Evolutionary conservation across 441 rosid genomes (phyloP), one percentile per base, ranked within the genome.

Genomic region (Isatis lusitanica): DNA sequence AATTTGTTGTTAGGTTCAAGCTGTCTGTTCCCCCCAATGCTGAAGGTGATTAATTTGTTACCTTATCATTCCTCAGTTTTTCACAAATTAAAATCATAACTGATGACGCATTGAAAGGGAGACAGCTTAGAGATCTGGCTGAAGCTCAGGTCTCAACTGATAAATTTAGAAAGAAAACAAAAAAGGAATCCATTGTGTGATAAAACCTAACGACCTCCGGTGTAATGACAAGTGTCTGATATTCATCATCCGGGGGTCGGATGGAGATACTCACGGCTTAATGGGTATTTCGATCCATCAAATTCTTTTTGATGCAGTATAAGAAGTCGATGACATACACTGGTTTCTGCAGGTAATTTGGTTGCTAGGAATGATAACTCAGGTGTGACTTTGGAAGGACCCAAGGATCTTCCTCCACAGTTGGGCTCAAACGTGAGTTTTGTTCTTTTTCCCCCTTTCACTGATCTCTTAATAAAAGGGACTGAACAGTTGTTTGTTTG

Each of bases 1-100:
- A 96, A 77, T 93, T 79, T 81, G 86, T 91, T 80, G 87, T 96
- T 84, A 93, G 97, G 87, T 96, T 91, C 98, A 93, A 89, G 88
- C 73, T 82, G 83, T 82, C 84, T 36, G 52, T 36, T 52, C 63
- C 50, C 51, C 47, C 86, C 61, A 71, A 51, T 74, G 83, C 74
- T 79, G 87, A 89, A 93, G 99, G 99, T 96, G 89, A 91, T 85
- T 73, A 48, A 58, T 79, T 35, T 80, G 51, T 68, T 57, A 21
- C 9, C 52, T 21, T 44, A n/a, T 82, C 13, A 56, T 66, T 30
- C 58, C 70, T 63, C 21, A 31, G 1, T 7, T 60, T 55, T 51
- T 64, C 73, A 33, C 57, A 57, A 71, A 64, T 36, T 68, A 42
- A 76, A 76, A 70, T 79, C 81, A 53, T 53, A 60, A 63, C 79